Base-by-base conservation (phyloP, 169 alveolate genomes). In the Plasmodium knowlesi region DNA sequence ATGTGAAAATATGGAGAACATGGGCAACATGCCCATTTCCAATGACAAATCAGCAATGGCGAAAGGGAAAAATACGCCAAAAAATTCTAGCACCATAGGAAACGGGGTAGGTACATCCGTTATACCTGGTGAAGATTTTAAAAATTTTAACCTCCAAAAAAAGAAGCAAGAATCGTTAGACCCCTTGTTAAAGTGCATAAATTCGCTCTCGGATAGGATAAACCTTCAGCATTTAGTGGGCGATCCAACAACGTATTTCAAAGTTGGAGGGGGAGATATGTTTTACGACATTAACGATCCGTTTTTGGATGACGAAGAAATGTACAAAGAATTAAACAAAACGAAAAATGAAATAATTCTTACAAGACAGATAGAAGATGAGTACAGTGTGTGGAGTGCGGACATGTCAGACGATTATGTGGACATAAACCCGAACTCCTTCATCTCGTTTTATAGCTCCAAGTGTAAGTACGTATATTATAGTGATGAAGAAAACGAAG, bases 211-310 rank as follows among this genome's bases (percentile, higher is more conserved):
- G 6, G 97, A 96, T 82, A 72, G 97, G 19, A 95, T 96, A 6
- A 95, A 95, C 73, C 92, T 96, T 14, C 97, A 96, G 92, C 97
- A 96, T 71, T 71, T 96, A 61, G 97, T 96, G 16, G 97, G 97
- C 1, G 97, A 96, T 61, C 97, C 97, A 39, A 82, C 96, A 25
- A 82, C 96, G 3, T 96, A 96, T 80, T 91, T 96, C 74, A 95
- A 93, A 91, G 78, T 79, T 16, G 97, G 97, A 22, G 97, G 97
- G 43, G 97, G 96, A 67, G 97, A 96, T 67, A 96, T 95, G 97
- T 96, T 94, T 90, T 96, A 96, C 76, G 97, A 96, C 74, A 96
- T 96, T 30, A 95, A 96, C 85, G 97, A 96, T 88, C 97, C 97
- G 9, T 96, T 96, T 73, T 92, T 96, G 46, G 97, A 96, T 83